A percentile compares a stretch with the other conserved stretches of the same genome.
Conservation (phyloP, 2,329 filamentous ascomycete species). For the Ophiognomonia clavigignenti-juglandacearum region DNA sequence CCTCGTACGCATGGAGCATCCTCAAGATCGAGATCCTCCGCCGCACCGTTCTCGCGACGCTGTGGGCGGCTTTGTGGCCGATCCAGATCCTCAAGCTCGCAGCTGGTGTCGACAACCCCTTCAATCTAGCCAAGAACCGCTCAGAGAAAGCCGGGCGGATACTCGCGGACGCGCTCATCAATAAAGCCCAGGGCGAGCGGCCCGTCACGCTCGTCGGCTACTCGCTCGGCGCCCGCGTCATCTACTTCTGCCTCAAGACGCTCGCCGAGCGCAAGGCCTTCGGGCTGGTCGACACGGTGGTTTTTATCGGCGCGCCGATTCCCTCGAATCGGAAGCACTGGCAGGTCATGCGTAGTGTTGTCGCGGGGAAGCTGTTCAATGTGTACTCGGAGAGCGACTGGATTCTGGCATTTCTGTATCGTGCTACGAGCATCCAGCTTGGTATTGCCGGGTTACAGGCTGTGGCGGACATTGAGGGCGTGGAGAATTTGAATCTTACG, state of each 20-base stretch:
- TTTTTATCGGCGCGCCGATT: constrained; percentile 76
- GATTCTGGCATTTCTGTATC: constrained; percentile 81
- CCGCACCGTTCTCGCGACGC: constrained; percentile 61
- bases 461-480: constrained; percentile 60
- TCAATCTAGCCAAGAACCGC: constrained; percentile 68
- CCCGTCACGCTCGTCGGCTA: constrained; percentile 79
- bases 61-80: constrained; percentile 67
- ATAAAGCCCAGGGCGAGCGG: constrained; percentile 75
- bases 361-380: constrained; percentile 79
- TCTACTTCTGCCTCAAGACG: constrained; percentile 74
- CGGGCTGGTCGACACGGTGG: constrained; percentile 76
- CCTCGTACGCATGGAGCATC: constrained; percentile 68
- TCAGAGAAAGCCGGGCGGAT: constrained; percentile 77
- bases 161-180: constrained; percentile 77
- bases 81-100: constrained; percentile 62
- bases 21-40: constrained; percentile 73
- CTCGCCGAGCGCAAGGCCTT: constrained; percentile 77
- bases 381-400: constrained; percentile 86
- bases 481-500: constrained; percentile 53
- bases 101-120: constrained; percentile 73
- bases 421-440: constrained; percentile 74
- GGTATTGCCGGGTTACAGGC: constrained; percentile 81
- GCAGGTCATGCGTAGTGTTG: constrained; percentile 71
- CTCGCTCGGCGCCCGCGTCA: constrained; percentile 74
- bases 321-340: constrained; percentile 70